Evolutionary conservation across 805 yeast species (phyloP).

Genomic region (Saturnispora sanitii): DNA sequence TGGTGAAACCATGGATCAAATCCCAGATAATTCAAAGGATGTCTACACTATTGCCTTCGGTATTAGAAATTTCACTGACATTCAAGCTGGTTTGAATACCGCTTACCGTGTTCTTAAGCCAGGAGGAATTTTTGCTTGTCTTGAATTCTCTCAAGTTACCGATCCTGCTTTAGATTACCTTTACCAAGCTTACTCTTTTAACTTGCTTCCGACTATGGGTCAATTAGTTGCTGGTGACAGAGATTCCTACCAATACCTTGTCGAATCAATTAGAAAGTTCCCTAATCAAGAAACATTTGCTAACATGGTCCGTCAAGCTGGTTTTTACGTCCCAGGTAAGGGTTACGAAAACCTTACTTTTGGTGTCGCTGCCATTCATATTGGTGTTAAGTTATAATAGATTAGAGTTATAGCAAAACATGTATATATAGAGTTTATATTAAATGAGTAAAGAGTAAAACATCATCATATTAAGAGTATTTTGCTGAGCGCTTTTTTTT

Average conservation of each 20-base stretch:
- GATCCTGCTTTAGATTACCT: constrained; percentile 63
- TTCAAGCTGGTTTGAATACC: constrained; percentile 88
- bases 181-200: constrained; percentile 84
- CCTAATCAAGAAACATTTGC: constrained; percentile 90
- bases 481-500: not conserved
- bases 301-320: constrained; percentile 87
- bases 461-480: no score
- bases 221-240: constrained; percentile 92
- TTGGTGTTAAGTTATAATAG: constrained; percentile 74
- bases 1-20: constrained; percentile 79
- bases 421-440: constrained; percentile 2
- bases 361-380: constrained; percentile 93
- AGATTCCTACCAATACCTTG: constrained; percentile 92
- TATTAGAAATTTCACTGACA: constrained; percentile 89
- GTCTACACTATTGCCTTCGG: constrained; percentile 96
- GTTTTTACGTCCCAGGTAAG: constrained; percentile 78
- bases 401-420: not conserved
- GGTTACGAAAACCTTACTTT: constrained; percentile 93
- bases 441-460: no score
- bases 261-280: constrained; percentile 85
- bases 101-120: constrained; percentile 94
- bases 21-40: constrained; percentile 82
- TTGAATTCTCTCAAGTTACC: constrained; percentile 88
- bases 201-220: constrained; percentile 86
- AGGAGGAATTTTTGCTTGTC: constrained; percentile 95